These are phyloP conservation scores for Lachancea nothofagi DNA, from an alignment of 805 yeast species.

Conservation along the genomic window DNA sequence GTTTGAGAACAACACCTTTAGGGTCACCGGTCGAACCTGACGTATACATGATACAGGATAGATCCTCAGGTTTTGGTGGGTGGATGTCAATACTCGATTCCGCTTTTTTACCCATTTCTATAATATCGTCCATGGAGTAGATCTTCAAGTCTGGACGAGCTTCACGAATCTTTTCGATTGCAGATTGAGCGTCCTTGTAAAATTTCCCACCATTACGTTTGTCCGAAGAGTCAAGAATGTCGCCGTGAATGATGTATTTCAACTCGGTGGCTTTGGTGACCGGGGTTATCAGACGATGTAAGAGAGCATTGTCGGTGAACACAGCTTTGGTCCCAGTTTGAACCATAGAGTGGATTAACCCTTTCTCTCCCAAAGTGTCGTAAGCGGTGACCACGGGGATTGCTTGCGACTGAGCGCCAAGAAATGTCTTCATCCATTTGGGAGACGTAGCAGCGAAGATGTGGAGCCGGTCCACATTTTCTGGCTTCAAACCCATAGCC, in stretches of 20 bases:
- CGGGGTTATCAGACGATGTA: slow-evolving; percentile 64
- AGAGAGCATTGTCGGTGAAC: slow-evolving; percentile 75
- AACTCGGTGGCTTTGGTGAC: slow-evolving; percentile 56
- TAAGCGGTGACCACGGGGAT: slow-evolving; percentile 93
- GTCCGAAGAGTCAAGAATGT: slow-evolving; percentile 54
- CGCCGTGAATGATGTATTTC: slow-evolving; percentile 67
- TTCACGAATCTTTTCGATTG: slow-evolving; percentile 52
- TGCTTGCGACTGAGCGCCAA: slow-evolving; percentile 71
- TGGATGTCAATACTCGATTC: slow-evolving; percentile 37
- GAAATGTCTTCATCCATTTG: slow-evolving; percentile 83
- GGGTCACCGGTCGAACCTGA: slow-evolving; percentile 78
- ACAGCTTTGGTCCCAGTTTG: slow-evolving; percentile 77
- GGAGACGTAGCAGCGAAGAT: slow-evolving; percentile 84
- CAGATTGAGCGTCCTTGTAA: slow-evolving; percentile 51
- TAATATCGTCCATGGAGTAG: slow-evolving; percentile 57
- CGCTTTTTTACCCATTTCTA: slow-evolving; percentile 55
- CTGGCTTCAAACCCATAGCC: slow-evolving; percentile 63
- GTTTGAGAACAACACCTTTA: slow-evolving; percentile 68
- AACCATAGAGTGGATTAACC: slow-evolving; percentile 76
- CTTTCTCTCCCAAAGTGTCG: slow-evolving; percentile 87
- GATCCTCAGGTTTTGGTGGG: slow-evolving; percentile 44
- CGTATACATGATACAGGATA: slow-evolving; percentile 65
- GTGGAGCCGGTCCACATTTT: slow-evolving; percentile 59
- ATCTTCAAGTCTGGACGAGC: slow-evolving; percentile 75
- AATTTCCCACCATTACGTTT: slow-evolving; percentile 57